phyloP scores from a whole-genome alignment of 2,329 filamentous ascomycete species.

The Zasmidium cellare region DNA sequence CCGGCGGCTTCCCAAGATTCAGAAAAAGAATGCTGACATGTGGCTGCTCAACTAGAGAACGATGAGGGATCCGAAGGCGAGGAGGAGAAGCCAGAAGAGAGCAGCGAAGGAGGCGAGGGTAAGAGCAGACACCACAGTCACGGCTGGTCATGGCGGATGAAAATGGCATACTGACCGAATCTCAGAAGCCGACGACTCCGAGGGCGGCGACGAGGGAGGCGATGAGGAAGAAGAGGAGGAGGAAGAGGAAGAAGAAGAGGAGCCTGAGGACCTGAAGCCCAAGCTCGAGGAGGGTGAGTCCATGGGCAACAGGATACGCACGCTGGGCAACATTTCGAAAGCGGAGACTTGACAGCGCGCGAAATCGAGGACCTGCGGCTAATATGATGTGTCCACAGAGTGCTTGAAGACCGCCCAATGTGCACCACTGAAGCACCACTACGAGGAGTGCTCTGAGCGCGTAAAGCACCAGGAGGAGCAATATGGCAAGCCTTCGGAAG shows the following conservation, averaged over 20 bases:
- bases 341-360: not conserved
- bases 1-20: no score
- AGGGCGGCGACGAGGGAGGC: conserved; percentile 57
- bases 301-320: not conserved
- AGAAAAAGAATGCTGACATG: no score
- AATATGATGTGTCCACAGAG: conserved; percentile 56
- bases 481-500: conserved; percentile 77
- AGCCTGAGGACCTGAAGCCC: conserved; percentile 82
- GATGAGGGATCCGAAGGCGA: conserved; percentile 35
- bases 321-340: not conserved
- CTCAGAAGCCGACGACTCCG: conserved; percentile 36
- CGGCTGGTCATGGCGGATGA: not conserved
- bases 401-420: conserved; percentile 87
- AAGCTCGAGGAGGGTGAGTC: conserved; percentile 84
- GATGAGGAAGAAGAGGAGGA: conserved; percentile 68
- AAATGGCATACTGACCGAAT: conserved; percentile 25
- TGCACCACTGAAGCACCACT: conserved; percentile 91
- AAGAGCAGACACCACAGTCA: conserved; percentile 29
- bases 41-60: conserved; percentile 21
- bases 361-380: not conserved
- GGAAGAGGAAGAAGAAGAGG: conserved; percentile 80
- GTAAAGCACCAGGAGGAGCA: conserved; percentile 73
- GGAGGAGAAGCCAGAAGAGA: conserved; percentile 40
- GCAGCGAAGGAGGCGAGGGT: conserved; percentile 38
- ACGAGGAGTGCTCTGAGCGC: conserved; percentile 95